These are phyloP conservation scores for Reutealis trisperma DNA, from an alignment of 345 rosid species.

Conservation along the genomic window DNA sequence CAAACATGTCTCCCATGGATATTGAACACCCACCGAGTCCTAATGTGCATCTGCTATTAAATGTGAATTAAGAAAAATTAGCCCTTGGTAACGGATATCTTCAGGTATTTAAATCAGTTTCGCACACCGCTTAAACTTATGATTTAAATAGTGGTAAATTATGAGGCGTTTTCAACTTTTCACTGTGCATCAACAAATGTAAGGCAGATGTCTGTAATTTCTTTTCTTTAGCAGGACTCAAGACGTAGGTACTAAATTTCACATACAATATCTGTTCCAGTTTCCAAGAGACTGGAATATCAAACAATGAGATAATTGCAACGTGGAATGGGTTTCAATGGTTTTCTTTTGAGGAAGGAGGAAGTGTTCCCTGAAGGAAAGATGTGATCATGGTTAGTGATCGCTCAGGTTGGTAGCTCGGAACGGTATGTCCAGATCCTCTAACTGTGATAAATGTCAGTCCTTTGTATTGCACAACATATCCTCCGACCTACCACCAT, in stretches of 20 bases:
- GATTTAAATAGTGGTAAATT: too few species aligned
- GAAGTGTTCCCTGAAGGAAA: slow-evolving; percentile 47
- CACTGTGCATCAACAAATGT: too few species aligned
- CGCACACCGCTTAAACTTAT: too few species aligned
- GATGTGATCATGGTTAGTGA: slow-evolving; percentile 42
- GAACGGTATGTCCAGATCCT: slow-evolving; percentile 53
- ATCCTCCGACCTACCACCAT: slow-evolving; percentile 50
- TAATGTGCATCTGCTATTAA: too few species aligned
- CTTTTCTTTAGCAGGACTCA: not conserved
- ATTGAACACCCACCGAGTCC: too few species aligned
- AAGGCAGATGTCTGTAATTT: not conserved
- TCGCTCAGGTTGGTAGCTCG: slow-evolving; percentile 50
- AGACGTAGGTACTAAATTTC: not conserved
- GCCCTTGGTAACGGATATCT: too few species aligned
- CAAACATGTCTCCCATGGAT: too few species aligned
- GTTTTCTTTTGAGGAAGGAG: slow-evolving; percentile 21
- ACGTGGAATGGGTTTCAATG: not conserved
- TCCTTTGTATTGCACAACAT: slow-evolving; percentile 42
- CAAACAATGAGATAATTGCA: not conserved
- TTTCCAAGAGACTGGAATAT: not conserved
- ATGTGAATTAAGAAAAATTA: too few species aligned
- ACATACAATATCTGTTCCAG: not conserved
- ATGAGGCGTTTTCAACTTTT: too few species aligned
- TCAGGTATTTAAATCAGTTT: too few species aligned
- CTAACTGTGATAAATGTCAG: slow-evolving; percentile 40